Percentiles rank a stretch among this genome's conserved stretches.
Evolutionary conservation across 176 grass and related monocot species (phyloP).

Genomic region (Eleusine indica): DNA sequence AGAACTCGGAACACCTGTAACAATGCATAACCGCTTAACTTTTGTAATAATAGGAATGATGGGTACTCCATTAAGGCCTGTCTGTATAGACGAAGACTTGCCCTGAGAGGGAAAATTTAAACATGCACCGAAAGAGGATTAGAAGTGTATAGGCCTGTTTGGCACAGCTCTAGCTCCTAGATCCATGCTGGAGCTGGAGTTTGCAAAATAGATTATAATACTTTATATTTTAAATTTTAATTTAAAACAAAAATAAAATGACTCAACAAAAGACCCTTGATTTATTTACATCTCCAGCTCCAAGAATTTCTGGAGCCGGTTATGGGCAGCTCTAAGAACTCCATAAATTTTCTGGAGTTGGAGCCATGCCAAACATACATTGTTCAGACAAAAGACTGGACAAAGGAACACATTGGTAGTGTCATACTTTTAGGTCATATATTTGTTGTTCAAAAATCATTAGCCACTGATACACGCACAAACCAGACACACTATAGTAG

Average conservation of each 20-base stretch:
- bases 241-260: neutral
- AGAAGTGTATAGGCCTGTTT: neutral
- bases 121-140: neutral
- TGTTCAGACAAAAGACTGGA: too few species aligned
- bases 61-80: neutral
- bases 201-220: neutral
- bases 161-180: neutral
- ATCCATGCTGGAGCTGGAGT: neutral
- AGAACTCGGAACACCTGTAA: conserved; percentile 42
- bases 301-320: neutral
- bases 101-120: neutral
- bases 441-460: too few species aligned
- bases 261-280: neutral
- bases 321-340: neutral
- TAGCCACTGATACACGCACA: too few species aligned
- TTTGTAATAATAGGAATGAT: neutral
- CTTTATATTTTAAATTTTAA: neutral
- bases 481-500: too few species aligned
- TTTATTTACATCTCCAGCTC: neutral
- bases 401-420: too few species aligned
- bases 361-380: conserved; percentile 59
- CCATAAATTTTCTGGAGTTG: conserved; percentile 49
- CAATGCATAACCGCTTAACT: neutral
- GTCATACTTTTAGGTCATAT: too few species aligned
- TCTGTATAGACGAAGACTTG: neutral